Evolutionary conservation across 768 basidiomycete genomes (phyloP).

Genomic region (Naematelia encephala): DNA sequence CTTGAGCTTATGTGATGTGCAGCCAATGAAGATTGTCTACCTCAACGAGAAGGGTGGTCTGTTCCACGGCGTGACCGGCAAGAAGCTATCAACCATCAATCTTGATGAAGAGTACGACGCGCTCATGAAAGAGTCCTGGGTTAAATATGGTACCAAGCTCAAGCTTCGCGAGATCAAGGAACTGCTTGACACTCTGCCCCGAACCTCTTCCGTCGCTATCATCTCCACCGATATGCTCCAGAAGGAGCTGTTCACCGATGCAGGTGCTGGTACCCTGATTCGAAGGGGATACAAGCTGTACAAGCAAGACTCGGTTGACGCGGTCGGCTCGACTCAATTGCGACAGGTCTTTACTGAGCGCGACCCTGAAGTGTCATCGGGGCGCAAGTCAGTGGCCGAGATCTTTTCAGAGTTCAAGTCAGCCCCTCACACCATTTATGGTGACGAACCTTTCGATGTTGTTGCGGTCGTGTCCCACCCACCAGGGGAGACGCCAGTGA

Average conservation of each 20-base stretch:
- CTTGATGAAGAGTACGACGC: conserved; percentile 97
- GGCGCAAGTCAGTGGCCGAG: conserved; percentile 78
- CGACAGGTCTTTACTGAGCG: conserved; percentile 93
- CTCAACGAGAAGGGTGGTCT: conserved; percentile 97
- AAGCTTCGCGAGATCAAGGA: conserved; percentile 99
- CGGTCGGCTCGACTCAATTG: conserved; percentile 87
- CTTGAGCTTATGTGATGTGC: not conserved
- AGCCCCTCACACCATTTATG: conserved; percentile 88
- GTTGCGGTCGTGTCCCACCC: conserved; percentile 93
- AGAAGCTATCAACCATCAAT: conserved; percentile 95
- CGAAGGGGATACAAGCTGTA: conserved; percentile 97
- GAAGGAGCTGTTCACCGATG: conserved; percentile 98
- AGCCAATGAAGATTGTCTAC: conserved; percentile 95
- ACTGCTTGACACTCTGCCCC: conserved; percentile 93
- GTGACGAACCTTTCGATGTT: conserved; percentile 96
- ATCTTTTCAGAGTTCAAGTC: conserved; percentile 76
- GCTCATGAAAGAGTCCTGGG: conserved; percentile 98
- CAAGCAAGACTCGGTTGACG: conserved; percentile 76
- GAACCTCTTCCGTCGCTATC: conserved; percentile 96
- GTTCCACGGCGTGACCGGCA: conserved; percentile 94
- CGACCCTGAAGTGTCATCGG: conserved; percentile 83
- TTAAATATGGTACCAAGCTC: conserved; percentile 97
- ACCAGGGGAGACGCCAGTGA: conserved; percentile 75
- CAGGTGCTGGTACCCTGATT: conserved; percentile 95
- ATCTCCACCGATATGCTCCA: conserved; percentile 89